Percentiles rank a stretch among this genome's conserved stretches.
These are phyloP conservation scores for Areca catechu DNA, from an alignment of 176 grass and related monocot species.

Conservation along the genomic window DNA sequence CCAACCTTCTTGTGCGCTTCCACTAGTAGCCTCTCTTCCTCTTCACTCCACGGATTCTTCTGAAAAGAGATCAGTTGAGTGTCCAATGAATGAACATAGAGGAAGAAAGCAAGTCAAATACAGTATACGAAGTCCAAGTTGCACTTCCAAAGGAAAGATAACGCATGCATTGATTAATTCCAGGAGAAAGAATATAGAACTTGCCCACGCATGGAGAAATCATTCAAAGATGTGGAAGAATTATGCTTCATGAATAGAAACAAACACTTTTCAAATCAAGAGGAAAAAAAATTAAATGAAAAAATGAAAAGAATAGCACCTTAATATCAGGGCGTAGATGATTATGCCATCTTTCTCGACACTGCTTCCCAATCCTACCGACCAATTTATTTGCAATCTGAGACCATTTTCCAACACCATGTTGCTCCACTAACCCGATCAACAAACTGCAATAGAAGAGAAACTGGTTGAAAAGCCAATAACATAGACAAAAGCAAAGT, in stretches of 20 bases:
- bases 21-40: slow-evolving; percentile 46
- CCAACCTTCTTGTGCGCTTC: slow-evolving; percentile 38
- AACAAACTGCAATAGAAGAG: no score
- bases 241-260: no score
- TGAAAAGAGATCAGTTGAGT: slow-evolving; percentile 6
- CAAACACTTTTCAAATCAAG: no score
- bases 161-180: no score
- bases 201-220: no score
- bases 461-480: no score
- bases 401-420: slow-evolving; percentile 14
- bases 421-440: background rate
- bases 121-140: no score
- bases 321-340: slow-evolving; percentile 22
- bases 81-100: background rate
- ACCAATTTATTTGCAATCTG: slow-evolving; percentile 3
- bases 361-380: slow-evolving; percentile 21
- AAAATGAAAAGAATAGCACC: slow-evolving; percentile 11
- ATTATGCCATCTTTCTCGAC: slow-evolving; percentile 26
- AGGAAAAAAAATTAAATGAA: background rate
- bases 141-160: no score
- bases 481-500: no score
- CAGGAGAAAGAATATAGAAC: no score
- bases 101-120: background rate
- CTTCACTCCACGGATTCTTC: slow-evolving; percentile 54
- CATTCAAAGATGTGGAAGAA: no score